Evolutionary conservation across 768 basidiomycete species (phyloP), one percentile per base, ranked within the genome.

Genomic region (Suillus weaverae): DNA sequence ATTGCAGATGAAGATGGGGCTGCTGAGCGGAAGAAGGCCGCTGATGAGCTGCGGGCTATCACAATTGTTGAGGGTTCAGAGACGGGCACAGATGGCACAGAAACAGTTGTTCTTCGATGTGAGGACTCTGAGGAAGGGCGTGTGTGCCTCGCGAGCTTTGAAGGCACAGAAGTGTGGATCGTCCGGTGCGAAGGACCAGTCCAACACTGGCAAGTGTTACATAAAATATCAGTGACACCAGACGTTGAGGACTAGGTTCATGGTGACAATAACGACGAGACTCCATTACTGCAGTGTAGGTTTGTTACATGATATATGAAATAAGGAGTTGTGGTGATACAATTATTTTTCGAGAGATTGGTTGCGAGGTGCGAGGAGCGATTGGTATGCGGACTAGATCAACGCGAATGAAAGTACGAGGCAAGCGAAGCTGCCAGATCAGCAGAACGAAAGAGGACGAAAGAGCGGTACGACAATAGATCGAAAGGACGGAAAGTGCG

Each of bases 1-100:
- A 86, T 92, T 65, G 80, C 79, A 33, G 86, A 92, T 64, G 80
- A 81, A n/a, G 90, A 92, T 66, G 81, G 82, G 4, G 70, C 13
- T 22, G 81, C 76, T 8, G 84, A 89, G 73, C 84, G 90, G 51
- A 76, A 78, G 26, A 79, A 71, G 66, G 84, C 83, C 48, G 79
- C 81, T 44, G 74, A 80, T 33, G 77, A 78, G 65, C 75, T 90
- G 69, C 68, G 74, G 65, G 70, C 75, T 14, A 66, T 72, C 1
- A 76, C 81, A 13, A 73, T 73, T 48, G 75, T 85, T 41, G 68
- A 68, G 41, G 56, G 60, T 39, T 5, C 62, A 64, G 50, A 65
- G 74, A 76, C 22, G 22, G 6, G 6, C 22, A 22, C 43, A 76
- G 77, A 69, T 78, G 76, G 18, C 51, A 43, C 5, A 68, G 65